A percentile compares a stretch with the other conserved stretches of the same genome.
Conservation (phyloP, 495 filamentous ascomycete genomes). For the Tuber brumale region DNA sequence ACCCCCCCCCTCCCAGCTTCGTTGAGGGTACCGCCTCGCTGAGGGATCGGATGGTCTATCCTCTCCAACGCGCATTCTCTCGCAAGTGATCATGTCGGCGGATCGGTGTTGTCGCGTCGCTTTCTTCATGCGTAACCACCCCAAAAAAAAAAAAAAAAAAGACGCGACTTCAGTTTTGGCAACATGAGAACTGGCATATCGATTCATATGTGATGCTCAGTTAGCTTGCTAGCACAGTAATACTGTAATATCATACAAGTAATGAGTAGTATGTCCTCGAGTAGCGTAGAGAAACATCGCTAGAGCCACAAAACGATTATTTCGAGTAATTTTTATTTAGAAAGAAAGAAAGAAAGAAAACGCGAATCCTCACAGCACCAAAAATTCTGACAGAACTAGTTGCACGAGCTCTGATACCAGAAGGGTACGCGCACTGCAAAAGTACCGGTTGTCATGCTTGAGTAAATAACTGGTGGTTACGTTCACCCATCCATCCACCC, state of each 20-base stretch:
- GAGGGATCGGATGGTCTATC: too few relatives aligned
- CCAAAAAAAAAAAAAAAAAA: not conserved
- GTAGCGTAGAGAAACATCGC: not conserved
- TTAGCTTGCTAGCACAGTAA: too few relatives aligned
- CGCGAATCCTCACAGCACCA: not conserved
- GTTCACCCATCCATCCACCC: not conserved
- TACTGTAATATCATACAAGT: too few relatives aligned
- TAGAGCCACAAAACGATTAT: not conserved
- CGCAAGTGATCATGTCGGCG: not conserved
- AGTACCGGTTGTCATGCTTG: too few relatives aligned
- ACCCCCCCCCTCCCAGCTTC: too few relatives aligned
- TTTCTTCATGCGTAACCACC: not conserved
- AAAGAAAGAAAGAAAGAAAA: not conserved
- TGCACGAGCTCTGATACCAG: not conserved
- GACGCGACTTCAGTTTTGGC: not conserved
- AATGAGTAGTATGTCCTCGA: too few relatives aligned
- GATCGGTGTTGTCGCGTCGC: not conserved
- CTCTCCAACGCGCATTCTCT: not conserved
- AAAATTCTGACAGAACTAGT: not conserved
- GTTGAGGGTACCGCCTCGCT: too few relatives aligned
- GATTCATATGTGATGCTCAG: not conserved
- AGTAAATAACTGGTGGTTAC: not conserved
- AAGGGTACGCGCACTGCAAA: too few relatives aligned
- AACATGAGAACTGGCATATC: not conserved
- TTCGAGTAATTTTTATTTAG: too few relatives aligned